These are phyloP conservation scores for Beta vulgaris DNA, from an alignment of 148 eudicot genomes.

Conservation along the genomic window DNA sequence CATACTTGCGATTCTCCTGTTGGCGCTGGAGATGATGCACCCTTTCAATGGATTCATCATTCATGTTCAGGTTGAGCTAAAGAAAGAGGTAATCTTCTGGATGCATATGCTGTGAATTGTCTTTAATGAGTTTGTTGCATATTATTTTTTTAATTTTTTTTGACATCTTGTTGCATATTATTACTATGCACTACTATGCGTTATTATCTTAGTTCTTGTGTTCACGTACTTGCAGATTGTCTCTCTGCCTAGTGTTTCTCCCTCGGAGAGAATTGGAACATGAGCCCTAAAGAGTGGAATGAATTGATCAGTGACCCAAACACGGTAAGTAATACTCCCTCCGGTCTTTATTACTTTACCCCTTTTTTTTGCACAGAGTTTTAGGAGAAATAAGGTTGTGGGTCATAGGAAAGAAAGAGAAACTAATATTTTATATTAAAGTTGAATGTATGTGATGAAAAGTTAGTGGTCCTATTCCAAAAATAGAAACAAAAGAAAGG, in stretches of 20 bases:
- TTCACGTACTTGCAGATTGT: constrained; percentile 59
- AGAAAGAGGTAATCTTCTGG: constrained; percentile 67
- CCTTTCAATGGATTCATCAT: constrained; percentile 97
- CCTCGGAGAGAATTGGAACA: constrained; percentile 87
- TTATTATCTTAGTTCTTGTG: no score
- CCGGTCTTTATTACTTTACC: not conserved
- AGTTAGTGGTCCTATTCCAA: no score
- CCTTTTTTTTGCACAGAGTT: no score
- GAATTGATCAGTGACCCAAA: constrained; percentile 73
- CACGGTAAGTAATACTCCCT: constrained; percentile 49
- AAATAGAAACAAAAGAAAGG: no score
- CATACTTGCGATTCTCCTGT: constrained; percentile 87
- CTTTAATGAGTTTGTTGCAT: not conserved
- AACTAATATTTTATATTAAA: no score
- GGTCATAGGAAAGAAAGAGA: no score
- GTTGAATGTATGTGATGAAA: no score
- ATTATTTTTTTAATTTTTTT: no score
- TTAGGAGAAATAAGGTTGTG: not conserved
- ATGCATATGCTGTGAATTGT: constrained; percentile 13
- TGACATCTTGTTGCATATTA: not conserved
- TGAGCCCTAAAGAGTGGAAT: constrained; percentile 86
- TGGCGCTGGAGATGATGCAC: constrained; percentile 98
- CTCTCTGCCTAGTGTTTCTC: constrained; percentile 87
- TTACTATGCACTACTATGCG: no score
- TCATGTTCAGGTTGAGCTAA: constrained; percentile 93